Percentiles rank a stretch among this genome's conserved stretches.
Conservation (phyloP, 495 filamentous ascomycete species). For the Thozetella sp. region DNA sequence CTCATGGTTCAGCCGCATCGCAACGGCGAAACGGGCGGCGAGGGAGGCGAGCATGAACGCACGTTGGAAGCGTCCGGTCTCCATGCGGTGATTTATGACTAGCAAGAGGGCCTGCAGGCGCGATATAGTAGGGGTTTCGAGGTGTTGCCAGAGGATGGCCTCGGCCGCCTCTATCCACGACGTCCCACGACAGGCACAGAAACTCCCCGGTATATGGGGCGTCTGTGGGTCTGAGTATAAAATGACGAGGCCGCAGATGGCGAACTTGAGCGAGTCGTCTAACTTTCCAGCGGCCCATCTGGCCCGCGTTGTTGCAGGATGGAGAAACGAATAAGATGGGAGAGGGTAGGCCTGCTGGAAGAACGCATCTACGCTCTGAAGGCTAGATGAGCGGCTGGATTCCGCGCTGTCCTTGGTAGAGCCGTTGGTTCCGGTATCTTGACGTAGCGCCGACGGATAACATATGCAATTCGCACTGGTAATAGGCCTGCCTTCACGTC, state of each 20-base stretch:
- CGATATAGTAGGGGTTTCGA: constrained; percentile 13
- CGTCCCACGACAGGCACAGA: constrained; percentile 3
- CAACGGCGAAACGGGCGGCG: constrained; percentile 13
- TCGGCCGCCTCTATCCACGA: constrained; percentile 13
- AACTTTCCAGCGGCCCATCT: constrained; percentile 10
- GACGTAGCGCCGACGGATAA: too few species aligned
- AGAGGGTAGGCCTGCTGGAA: constrained; percentile 13
- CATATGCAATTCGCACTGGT: too few species aligned
- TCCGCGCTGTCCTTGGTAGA: too few species aligned
- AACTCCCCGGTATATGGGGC: not conserved
- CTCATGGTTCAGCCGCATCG: constrained; percentile 18
- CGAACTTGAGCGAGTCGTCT: constrained; percentile 8
- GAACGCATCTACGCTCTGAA: constrained; percentile 11
- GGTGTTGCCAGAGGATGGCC: constrained; percentile 11
- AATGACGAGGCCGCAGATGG: constrained; percentile 7
- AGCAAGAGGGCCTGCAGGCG: constrained; percentile 16
- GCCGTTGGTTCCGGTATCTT: too few species aligned
- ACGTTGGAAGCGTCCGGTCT: constrained; percentile 16
- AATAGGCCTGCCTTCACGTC: too few species aligned
- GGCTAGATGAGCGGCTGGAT: too few species aligned
- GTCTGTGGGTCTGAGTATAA: constrained; percentile 4
- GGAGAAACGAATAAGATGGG: constrained; percentile 16
- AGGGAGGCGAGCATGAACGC: constrained; percentile 16
- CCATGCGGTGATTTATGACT: constrained; percentile 13
- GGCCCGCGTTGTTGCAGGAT: constrained; percentile 11